Evolutionary conservation across 2,329 filamentous ascomycete genomes (phyloP), one percentile per base, ranked within the genome.

Genomic region (Alternaria conjuncta): DNA sequence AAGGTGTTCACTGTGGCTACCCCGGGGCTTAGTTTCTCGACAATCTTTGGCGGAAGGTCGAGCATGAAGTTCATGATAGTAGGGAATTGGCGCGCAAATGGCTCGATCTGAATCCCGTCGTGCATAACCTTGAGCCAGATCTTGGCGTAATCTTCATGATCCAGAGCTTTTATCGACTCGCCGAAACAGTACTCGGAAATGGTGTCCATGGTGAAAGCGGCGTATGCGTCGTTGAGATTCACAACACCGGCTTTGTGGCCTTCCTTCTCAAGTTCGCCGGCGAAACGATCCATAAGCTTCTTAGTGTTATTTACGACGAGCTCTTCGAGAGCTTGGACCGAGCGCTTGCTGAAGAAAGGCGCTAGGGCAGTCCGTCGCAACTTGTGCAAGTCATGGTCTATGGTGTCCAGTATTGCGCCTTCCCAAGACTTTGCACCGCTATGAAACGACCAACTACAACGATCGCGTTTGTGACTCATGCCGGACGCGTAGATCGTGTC

Each of bases 321-420:
- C 1, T 65, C 63, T 50, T 74, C 70, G 3, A 75, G 47, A 3
- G 47, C 47, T 21, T 51, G 47, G 3, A 51, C 47, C 0, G 47
- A 51, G 12, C 55, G 59, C 28, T 65, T 67, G 54, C 71, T 73
- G 61, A 78, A 76, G 67, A 75, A 77, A 4, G 65, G 64, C 21
- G 66, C 61, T 10, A 78, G 28, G 0, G 72, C 64, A 5, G 20
- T 53, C 9, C 75, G 60, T n/a, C 75, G 63, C 30, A 67, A 12
- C 12, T 65, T 65, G 43, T 78, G 75, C 20, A 71, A 50, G 3
- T 75, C 69, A 32, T 76, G 75, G 28, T 65, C 60, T 7, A 68
- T 70, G 11, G 74, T 69, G 10, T 68, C 63, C 0, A 68, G 47
- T 53, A 65, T 65, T 3, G 55, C 47, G 23, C 64, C 61, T 4